Conservation (phyloP, 179 eudicot species). For the Spergularia azorica region DNA sequence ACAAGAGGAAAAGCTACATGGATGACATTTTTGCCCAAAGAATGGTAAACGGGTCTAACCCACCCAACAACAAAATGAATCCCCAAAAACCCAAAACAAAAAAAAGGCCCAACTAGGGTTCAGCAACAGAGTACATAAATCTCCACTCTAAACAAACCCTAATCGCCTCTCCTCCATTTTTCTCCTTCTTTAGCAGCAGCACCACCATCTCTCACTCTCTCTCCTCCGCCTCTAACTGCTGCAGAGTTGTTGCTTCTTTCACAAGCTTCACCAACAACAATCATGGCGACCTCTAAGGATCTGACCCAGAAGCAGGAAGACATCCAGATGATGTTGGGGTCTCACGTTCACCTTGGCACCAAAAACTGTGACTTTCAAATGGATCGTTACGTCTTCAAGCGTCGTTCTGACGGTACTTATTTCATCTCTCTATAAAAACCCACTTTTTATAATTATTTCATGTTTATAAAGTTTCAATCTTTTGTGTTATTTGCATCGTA, state of each 20-base stretch:
- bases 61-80: too few relatives aligned
- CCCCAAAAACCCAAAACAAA: too few relatives aligned
- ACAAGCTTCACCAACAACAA: not conserved
- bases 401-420: slow-evolving; percentile 73
- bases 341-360: slow-evolving; percentile 83
- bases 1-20: too few relatives aligned
- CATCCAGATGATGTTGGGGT: slow-evolving; percentile 74
- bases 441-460: not conserved
- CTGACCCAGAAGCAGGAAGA: slow-evolving; percentile 62
- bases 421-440: not conserved
- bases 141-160: too few relatives aligned
- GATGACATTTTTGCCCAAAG: too few relatives aligned
- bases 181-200: not conserved
- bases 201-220: not conserved
- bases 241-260: not conserved
- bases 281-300: slow-evolving; percentile 2
- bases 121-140: too few relatives aligned
- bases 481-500: not conserved
- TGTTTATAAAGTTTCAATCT: not conserved
- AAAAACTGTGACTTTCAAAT: slow-evolving; percentile 82
- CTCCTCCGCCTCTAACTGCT: not conserved
- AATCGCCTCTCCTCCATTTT: too few relatives aligned
- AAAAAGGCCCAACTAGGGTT: too few relatives aligned
- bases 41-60: too few relatives aligned
- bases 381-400: slow-evolving; percentile 82